Base-by-base conservation (phyloP, 805 yeast genomes). In the Pichia pseudocactophila region DNA sequence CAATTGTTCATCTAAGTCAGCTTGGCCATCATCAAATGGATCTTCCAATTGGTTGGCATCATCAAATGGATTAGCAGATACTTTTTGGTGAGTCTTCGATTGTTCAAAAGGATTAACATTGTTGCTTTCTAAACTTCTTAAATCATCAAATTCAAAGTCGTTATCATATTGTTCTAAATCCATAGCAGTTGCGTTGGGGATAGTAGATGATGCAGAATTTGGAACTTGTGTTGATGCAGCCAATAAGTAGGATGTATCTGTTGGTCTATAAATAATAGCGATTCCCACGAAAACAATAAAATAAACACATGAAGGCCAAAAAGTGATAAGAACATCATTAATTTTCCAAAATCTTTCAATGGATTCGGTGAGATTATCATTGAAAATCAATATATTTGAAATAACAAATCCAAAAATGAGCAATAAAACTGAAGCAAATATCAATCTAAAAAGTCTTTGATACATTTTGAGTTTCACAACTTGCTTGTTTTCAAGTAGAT, bases 241-340 rank as follows among this genome's bases (percentile, higher is more conserved):
- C 57, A 92, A 75, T 76, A 94, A 81, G 56, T 89, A 84, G 44
- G 96, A 88, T 33, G 95, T 87, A 52, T 83, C 92, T 0, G 97
- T 90, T 41, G 99, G 99, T 63, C 98, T 81, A 98, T 98, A 92
- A 49, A 92, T 75, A 68, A 88, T 77, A 5, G 96, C 85, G 49
- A 92, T 71, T 9, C 88, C 76, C 54, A 82, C 74, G 60, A 92
- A 89, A 31, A 89, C 89, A 37, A 80, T 64, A 57, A 84, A 86
- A 65, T 87, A 92, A 12, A 88, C 81, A 38, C 87, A 73, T 38
- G 95, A 80, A 32, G 96, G 95, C 96, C 97, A 89, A 67, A 95
- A 94, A 53, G 90, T 96, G 36, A 82, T 73, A 41, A 87, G 64
- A 55, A 92, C 87, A 68, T 86, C 89, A 56, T 94, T 77, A 36